phyloP scores from a whole-genome alignment of 352 stramenopile species.

The Pythium aristosporum region DNA sequence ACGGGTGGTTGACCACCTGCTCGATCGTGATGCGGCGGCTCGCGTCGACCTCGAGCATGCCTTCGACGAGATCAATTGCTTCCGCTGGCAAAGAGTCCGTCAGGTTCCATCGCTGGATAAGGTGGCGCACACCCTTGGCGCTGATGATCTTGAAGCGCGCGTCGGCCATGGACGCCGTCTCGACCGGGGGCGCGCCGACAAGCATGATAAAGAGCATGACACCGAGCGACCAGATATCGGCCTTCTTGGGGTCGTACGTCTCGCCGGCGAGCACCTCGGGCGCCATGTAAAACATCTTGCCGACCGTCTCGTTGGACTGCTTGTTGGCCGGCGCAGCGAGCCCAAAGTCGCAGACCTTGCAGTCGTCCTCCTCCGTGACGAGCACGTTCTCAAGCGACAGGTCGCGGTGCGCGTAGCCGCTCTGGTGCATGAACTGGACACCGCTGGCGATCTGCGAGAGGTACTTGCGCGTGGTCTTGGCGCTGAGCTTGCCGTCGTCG shows the following conservation, averaged over 20 bases:
- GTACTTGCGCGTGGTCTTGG: slow-evolving; percentile 48
- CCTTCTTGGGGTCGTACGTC: slow-evolving; percentile 70
- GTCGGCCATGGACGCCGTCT: slow-evolving; percentile 52
- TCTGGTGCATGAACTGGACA: slow-evolving; percentile 74
- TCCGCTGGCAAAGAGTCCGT: slow-evolving; percentile 47
- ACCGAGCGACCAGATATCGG: slow-evolving; percentile 83
- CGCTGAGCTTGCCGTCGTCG: slow-evolving; percentile 50
- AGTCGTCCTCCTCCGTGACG: slow-evolving; percentile 64
- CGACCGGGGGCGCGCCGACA: slow-evolving; percentile 59
- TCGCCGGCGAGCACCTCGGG: slow-evolving; percentile 68
- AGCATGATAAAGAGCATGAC: slow-evolving; percentile 88
- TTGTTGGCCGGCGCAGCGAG: slow-evolving; percentile 54
- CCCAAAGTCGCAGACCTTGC: slow-evolving; percentile 83
- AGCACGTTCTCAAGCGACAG: slow-evolving; percentile 86
- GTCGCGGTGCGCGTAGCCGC: slow-evolving; percentile 79
- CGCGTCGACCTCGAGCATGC: slow-evolving; percentile 64
- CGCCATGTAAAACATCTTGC: slow-evolving; percentile 88
- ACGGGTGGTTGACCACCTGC: slow-evolving; percentile 61
- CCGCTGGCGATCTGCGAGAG: slow-evolving; percentile 64
- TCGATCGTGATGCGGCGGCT: slow-evolving; percentile 56
- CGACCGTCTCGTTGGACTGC: slow-evolving; percentile 53
- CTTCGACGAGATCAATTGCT: slow-evolving; percentile 60
- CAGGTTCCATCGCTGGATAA: slow-evolving; percentile 71
- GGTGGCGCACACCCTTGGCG: slow-evolving; percentile 51
- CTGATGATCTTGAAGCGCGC: slow-evolving; percentile 66